Evolutionary conservation across 192 early-diverging fungal species (phyloP), one percentile per base, ranked within the genome.

Genomic region (Lunasporangiospora selenospora): DNA sequence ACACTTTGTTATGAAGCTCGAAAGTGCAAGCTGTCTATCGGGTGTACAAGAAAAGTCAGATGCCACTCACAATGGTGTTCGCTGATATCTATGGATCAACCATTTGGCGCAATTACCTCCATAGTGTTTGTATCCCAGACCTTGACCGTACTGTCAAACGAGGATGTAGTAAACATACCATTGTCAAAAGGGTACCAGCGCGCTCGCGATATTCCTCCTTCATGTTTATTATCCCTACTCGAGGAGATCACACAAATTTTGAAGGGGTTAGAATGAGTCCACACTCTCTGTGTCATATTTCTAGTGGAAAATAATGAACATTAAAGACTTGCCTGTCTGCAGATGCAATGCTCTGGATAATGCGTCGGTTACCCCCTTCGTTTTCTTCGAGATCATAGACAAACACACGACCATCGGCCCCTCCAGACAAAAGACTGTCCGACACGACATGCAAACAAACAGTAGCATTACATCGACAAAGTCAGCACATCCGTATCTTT

Each of bases 111-210:
- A n/a, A 10, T 26, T 78, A 88, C 89, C 54, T 84, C 58, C 88
- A 97, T 83, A 11, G 76, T 45, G 53, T 83, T 82, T 3, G 93
- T 88, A 44, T 97, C 93, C 93, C 92, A 95, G 15, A 92, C 83
- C 36, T 89, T 85, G 16, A 95, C 58, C 0, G 88, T 89, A 32
- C 80, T 67, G 67, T 97, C 95, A 55, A 88, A 88, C 0, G 92
- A 93, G 0, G 85, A 85, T 2, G 87, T 89, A 0, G 88, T 86
- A 70, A 95, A 95, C 80, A 95, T 83, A 33, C 93, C 94, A 15
- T 85, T 88, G 73, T 95, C 93, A 40, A 86, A 80, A 4, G 92
- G 88, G 62, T 90, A 95, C 95, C 95, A 97, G 4, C 78, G 70
- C 0, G 93, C 80, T 38, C 79, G 79, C 5, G 93, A 87, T 3